Evolutionary conservation across 257 asterid genomes (phyloP).

Genomic region (Ajuga chamaepitys): DNA sequence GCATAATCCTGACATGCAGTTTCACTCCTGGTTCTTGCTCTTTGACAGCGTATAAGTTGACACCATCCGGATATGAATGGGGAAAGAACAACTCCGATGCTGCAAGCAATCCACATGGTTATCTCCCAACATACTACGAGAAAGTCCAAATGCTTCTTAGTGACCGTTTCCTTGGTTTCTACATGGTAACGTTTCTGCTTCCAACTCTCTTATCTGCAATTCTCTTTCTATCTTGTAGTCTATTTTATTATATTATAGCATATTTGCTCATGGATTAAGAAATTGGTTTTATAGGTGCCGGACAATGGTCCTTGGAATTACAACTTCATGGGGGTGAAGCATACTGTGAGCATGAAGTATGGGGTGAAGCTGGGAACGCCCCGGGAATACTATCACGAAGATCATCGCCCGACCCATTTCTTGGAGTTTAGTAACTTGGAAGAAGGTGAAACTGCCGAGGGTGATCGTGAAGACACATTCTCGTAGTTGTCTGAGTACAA

Average conservation of each 20-base stretch:
- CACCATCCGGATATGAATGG: conserved; percentile 98
- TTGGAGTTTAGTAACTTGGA: conserved; percentile 92
- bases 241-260: not conserved
- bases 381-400: conserved; percentile 84
- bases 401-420: conserved; percentile 89
- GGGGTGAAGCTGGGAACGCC: conserved; percentile 87
- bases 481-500: conserved; percentile 14
- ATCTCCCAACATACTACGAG: conserved; percentile 91
- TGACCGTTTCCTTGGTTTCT: conserved; percentile 95
- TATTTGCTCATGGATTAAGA: not conserved
- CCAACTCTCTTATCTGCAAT: no score
- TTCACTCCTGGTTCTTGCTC: conserved; percentile 99
- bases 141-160: conserved; percentile 97
- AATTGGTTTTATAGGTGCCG: conserved; percentile 49
- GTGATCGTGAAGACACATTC: conserved; percentile 91
- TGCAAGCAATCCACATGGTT: conserved; percentile 88
- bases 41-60: conserved; percentile 82
- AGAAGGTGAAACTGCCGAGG: conserved; percentile 90
- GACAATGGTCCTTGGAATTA: conserved; percentile 97
- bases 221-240: not conserved
- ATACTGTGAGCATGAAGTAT: conserved; percentile 73
- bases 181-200: conserved; percentile 53
- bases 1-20: conserved; percentile 93
- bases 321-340: conserved; percentile 96
- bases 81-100: conserved; percentile 90